phyloP scores from a whole-genome alignment of 2,329 filamentous ascomycete species.

The Harringtonia aguacate region DNA sequence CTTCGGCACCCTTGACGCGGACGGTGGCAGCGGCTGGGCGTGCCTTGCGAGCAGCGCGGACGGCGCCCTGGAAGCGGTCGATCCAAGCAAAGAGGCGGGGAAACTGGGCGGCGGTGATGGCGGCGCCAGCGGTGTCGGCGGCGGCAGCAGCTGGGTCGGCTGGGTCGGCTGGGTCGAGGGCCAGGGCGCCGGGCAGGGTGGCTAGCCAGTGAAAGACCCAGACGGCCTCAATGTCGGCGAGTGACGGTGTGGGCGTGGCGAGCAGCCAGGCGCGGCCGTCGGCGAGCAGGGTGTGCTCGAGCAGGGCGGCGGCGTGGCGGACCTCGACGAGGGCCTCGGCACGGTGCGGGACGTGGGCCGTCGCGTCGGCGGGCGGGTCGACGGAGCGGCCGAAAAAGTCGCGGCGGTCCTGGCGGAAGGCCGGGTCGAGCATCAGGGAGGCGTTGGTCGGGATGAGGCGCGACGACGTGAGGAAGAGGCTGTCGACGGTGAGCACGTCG shows the following conservation, averaged over 20 bases:
- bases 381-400: slow-evolving; percentile 20
- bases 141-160: no score
- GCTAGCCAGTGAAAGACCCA: slow-evolving; percentile 60
- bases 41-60: slow-evolving; percentile 29
- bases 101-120: slow-evolving; percentile 39
- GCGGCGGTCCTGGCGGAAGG: slow-evolving; percentile 47
- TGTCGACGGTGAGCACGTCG: slow-evolving; percentile 43
- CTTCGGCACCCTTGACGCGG: slow-evolving; percentile 37
- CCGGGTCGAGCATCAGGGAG: slow-evolving; percentile 43
- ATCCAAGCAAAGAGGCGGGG: slow-evolving; percentile 56
- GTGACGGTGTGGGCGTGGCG: slow-evolving; percentile 33
- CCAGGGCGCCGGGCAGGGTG: slow-evolving; percentile 41
- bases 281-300: slow-evolving; percentile 52
- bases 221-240: slow-evolving; percentile 60
- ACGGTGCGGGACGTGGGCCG: slow-evolving; percentile 16
- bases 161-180: not conserved
- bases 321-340: slow-evolving; percentile 48
- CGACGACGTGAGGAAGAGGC: slow-evolving; percentile 41
- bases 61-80: slow-evolving; percentile 41
- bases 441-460: slow-evolving; percentile 45
- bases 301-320: slow-evolving; percentile 38
- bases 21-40: slow-evolving; percentile 16
- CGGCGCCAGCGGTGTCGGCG: not conserved
- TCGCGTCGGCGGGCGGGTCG: not conserved
- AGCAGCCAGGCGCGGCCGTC: slow-evolving; percentile 60